Evolutionary conservation across 75 land plant genomes (phyloP), one percentile per base, ranked within the genome.

Genomic region (Picea glauca): DNA sequence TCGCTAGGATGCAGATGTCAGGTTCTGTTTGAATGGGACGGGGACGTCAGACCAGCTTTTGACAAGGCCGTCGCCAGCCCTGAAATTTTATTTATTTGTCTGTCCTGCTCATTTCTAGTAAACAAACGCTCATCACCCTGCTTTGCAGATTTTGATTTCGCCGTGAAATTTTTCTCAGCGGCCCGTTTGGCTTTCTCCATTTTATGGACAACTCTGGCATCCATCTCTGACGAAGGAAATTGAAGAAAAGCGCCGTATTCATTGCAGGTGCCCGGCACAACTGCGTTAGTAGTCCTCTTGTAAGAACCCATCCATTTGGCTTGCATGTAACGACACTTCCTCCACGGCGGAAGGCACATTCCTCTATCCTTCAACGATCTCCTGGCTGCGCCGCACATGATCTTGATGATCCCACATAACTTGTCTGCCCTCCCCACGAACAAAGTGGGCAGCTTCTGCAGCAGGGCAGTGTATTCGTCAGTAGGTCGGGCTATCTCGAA

Each of bases 281-380:
- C 89, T 5, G 58, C 77, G 38, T 84, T 88, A 0, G 77, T 77
- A 0, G 94, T 84, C 60, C 94, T 73, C 33, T 81, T 79, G 80
- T 84, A 92, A n/a, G 88, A 83, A 3, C 95, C 90, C 75, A 94
- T 80, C 96, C 96, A 94, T 76, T 94, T 94, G 74, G 84, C 87
- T 77, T 83, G 76, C 88, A 92, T 80, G 85, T 88, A 94, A 4
- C 91, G 81, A 26, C 77, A 81, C 64, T 90, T 94, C 58, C 96
- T 61, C 96, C 96, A 94, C 12, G 94, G 96, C 46, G 96, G 94
- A 20, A 92, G 76, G 60, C 72, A 74, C 76, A 92, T 70, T 20
- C 87, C 94, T 50, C 66, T 79, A 60, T 74, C 74, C 86, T 82
- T 86, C 78, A 94, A 23, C n/a, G 94, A 92, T 58, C 77, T 72